Evolutionary conservation across 352 stramenopile genomes (phyloP), one percentile per base, ranked within the genome.

Genomic region (Phytophthora cryptogea): DNA sequence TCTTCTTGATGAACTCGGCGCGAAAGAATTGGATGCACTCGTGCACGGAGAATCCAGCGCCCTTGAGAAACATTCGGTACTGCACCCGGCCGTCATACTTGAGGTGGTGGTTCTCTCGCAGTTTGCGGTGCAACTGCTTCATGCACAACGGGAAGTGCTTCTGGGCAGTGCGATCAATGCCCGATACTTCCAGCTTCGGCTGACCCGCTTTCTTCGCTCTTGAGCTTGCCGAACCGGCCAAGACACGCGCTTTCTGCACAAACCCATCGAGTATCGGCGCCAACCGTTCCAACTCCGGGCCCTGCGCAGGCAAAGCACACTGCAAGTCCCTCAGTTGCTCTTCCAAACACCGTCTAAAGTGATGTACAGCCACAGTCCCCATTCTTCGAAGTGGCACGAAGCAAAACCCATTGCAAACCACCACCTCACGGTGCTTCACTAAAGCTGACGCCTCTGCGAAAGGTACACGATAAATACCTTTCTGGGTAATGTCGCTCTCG

Each of bases 81-180:
- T 96, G 88, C 41, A 94, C 67, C 2, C 88, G 83, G 2, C 86
- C 88, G 47, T 93, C 83, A 49, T 92, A 95, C 56, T 94, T 95
- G 37, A 96, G 75, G 61, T 96, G 86, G 54, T 93, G 79, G 39
- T 89, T 78, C 54, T 80, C 63, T 14, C 81, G 76, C 8, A 96
- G 43, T 39, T 90, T 90, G 44, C 68, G 67, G 55, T 94, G 83
- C 28, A 95, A 44, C 6, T 84, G 67, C 44, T 74, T 69, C 88
- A 95, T 95, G 47, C 88, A 95, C 20, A 94, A 72, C 20, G 88
- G 88, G 52, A 95, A 90, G 36, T 88, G 76, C 17, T 65, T 73
- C 7, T 74, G 65, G 4, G 74, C 76, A 11, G 82, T 42, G 3
- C 40, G 32, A 49, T 98, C 86, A 5, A 99, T 87, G 42, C 89